Percentiles rank a stretch among this genome's conserved stretches.
These are phyloP conservation scores for Senecio squalidus DNA, from an alignment of 140 eudicot genomes.

Conservation along the genomic window DNA sequence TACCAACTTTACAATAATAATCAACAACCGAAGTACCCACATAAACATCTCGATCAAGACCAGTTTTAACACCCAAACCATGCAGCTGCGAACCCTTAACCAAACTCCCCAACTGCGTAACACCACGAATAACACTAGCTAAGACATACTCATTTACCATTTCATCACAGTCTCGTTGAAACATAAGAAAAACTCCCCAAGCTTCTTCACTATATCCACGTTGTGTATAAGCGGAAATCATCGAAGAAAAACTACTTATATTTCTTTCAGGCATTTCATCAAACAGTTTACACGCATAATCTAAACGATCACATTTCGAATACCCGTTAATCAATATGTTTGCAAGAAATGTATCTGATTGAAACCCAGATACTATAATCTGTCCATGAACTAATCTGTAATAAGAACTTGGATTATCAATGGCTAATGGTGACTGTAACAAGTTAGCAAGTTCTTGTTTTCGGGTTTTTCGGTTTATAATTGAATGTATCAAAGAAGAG, in stretches of 20 bases:
- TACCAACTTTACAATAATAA: constrained; percentile 49
- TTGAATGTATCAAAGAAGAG: constrained; percentile 4
- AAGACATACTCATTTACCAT: constrained; percentile 58
- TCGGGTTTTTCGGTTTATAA: constrained; percentile 9
- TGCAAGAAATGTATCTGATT: constrained; percentile 37
- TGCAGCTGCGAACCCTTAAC: constrained; percentile 43
- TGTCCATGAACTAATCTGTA: constrained; percentile 42
- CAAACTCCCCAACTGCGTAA: constrained; percentile 30
- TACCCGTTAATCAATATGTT: constrained; percentile 46
- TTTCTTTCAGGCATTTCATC: constrained; percentile 63
- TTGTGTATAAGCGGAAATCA: constrained; percentile 51
- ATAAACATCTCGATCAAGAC: constrained; percentile 51
- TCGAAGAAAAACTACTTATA: constrained; percentile 58
- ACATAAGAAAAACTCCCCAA: constrained; percentile 39
- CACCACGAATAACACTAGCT: constrained; percentile 53
- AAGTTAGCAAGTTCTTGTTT: constrained; percentile 23
- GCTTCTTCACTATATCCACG: constrained; percentile 51
- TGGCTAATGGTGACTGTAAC: constrained; percentile 16
- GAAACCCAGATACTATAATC: constrained; percentile 43
- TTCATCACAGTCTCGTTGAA: constrained; percentile 33
- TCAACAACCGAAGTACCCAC: constrained; percentile 65
- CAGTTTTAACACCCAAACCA: constrained; percentile 45
- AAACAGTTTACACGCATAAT: constrained; percentile 47
- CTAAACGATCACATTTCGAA: constrained; percentile 28
- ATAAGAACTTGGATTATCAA: constrained; percentile 18